Percentiles rank a stretch among this genome's conserved stretches.
Evolutionary conservation across 2,329 filamentous ascomycete species (phyloP).

Genomic region (Pseudogymnoascus sp.): DNA sequence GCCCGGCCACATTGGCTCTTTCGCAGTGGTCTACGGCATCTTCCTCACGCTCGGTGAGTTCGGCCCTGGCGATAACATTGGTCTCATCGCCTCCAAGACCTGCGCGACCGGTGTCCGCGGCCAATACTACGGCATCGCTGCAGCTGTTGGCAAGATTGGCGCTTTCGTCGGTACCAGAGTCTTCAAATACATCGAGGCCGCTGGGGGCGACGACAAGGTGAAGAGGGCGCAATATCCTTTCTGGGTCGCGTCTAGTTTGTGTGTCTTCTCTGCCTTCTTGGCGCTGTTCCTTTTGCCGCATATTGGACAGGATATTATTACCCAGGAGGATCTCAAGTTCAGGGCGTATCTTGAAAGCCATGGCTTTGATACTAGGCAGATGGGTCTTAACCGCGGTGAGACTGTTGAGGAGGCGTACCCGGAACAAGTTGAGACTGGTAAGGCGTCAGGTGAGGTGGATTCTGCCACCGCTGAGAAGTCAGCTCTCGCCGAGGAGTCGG

Average conservation of each 20-base stretch:
- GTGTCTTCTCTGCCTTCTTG: constrained; percentile 63
- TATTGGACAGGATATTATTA: constrained; percentile 80
- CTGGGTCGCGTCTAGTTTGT: constrained; percentile 72
- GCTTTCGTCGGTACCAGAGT: constrained; percentile 83
- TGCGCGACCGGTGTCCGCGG: constrained; percentile 83
- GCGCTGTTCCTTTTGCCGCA: constrained; percentile 63
- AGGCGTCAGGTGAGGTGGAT: not conserved
- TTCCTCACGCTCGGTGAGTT: constrained; percentile 73
- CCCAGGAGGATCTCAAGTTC: constrained; percentile 68
- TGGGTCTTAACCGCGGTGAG: constrained; percentile 36
- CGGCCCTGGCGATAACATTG: constrained; percentile 87
- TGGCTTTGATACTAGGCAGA: constrained; percentile 64
- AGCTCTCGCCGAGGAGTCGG: not conserved
- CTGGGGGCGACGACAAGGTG: constrained; percentile 49
- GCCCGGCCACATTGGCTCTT: constrained; percentile 60
- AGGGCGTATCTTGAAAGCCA: constrained; percentile 62
- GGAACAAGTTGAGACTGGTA: not conserved
- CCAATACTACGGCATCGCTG: constrained; percentile 65
- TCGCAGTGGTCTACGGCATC: constrained; percentile 72
- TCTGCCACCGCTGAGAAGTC: not conserved
- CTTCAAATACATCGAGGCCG: constrained; percentile 62
- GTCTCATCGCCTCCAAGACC: constrained; percentile 77
- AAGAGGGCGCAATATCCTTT: constrained; percentile 81
- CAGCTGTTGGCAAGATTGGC: constrained; percentile 66
- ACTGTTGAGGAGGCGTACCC: constrained; percentile 2